These are phyloP conservation scores for Diaporthe amygdali DNA, from an alignment of 2,329 filamentous ascomycete species.

Conservation along the genomic window DNA sequence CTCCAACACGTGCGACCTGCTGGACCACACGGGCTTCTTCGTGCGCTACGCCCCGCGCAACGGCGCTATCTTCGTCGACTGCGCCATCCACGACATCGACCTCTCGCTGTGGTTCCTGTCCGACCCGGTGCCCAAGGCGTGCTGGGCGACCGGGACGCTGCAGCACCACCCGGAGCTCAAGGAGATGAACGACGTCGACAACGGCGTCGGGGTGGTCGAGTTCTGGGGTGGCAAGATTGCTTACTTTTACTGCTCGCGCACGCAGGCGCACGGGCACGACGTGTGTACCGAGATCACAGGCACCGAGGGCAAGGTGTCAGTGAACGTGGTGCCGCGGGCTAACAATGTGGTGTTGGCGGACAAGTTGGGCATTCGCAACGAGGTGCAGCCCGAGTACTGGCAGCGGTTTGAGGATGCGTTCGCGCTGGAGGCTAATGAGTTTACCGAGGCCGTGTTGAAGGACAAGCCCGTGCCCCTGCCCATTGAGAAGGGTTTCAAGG, in stretches of 20 bases:
- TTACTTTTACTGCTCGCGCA: constrained; percentile 67
- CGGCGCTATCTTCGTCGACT: constrained; percentile 75
- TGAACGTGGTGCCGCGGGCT: constrained; percentile 62
- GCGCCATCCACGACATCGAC: constrained; percentile 74
- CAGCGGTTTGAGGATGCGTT: constrained; percentile 68
- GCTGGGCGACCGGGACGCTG: constrained; percentile 61
- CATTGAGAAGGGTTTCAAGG: constrained; percentile 60
- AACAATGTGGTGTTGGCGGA: constrained; percentile 58
- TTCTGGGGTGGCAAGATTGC: constrained; percentile 69
- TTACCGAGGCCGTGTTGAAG: constrained; percentile 63
- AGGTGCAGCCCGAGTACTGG: constrained; percentile 68
- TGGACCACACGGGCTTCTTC: constrained; percentile 70
- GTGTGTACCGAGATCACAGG: constrained; percentile 72
- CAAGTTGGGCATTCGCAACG: constrained; percentile 54
- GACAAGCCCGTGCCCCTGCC: constrained; percentile 59
- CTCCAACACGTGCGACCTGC: constrained; percentile 71
- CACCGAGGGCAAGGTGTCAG: constrained; percentile 65
- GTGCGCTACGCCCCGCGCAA: constrained; percentile 69
- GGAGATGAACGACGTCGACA: constrained; percentile 65
- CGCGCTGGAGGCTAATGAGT: constrained; percentile 68
- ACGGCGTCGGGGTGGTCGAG: constrained; percentile 69
- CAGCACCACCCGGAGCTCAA: constrained; percentile 62
- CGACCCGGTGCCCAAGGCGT: constrained; percentile 57
- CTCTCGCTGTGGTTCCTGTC: constrained; percentile 69
- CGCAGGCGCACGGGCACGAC: constrained; percentile 72